A percentile compares a stretch with the other conserved stretches of the same genome.
Conservation (phyloP, 768 basidiomycete species). For the Chalciporus piperatus region DNA sequence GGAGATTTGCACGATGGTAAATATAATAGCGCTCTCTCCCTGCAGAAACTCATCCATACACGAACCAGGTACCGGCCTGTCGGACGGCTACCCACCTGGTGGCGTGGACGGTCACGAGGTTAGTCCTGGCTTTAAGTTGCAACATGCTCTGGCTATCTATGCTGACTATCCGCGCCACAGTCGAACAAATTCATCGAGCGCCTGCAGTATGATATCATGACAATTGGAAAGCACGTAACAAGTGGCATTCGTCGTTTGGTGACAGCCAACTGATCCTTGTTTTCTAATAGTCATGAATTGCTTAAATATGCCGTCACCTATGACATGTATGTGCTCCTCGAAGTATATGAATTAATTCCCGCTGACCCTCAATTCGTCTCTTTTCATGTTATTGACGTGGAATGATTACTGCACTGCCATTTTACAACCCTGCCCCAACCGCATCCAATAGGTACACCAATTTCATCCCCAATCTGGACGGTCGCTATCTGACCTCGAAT, state of each 20-base stretch:
- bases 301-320: constrained; percentile 65
- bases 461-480: constrained; percentile 63
- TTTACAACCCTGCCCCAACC: too few species aligned
- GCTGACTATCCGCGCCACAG: neutral
- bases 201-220: constrained; percentile 77
- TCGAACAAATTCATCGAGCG: constrained; percentile 66
- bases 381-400: too few species aligned
- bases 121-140: neutral
- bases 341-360: neutral
- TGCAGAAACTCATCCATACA: neutral
- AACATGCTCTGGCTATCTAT: neutral
- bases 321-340: constrained; percentile 48
- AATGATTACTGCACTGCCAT: too few species aligned
- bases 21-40: neutral
- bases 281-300: constrained; percentile 65
- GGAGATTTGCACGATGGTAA: constrained; percentile 75
- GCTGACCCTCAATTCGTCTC: constrained; percentile 9
- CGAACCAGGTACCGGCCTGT: constrained; percentile 68
- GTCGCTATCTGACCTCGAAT: constrained; percentile 81
- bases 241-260: neutral
- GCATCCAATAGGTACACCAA: constrained; percentile 48
- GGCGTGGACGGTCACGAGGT: neutral
- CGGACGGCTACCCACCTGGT: constrained; percentile 63
- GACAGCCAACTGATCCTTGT: neutral
- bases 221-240: constrained; percentile 74